Base-by-base conservation (phyloP, 164 flowering plant species). In the Magnolia kwangsiensis region DNA sequence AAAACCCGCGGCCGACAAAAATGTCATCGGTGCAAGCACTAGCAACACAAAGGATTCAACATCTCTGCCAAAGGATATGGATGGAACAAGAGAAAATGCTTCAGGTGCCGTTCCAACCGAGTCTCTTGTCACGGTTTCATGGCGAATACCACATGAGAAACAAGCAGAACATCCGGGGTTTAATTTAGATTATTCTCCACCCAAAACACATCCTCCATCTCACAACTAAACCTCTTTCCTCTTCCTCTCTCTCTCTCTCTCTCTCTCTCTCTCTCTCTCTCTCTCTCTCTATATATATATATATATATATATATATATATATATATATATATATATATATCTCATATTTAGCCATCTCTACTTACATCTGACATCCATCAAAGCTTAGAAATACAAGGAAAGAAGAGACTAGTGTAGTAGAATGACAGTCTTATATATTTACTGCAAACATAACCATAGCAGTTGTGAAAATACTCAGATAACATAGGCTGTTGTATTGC, bases 141-240 rank as follows among this genome's bases (percentile, higher is more conserved):
- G 78, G 79, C 77, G 70, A 51, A 71, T 79, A 59, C 82, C 82
- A 58, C 82, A 64, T 55, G 80, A 78, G 71, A 80, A 77, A 75
- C 75, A 78, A 23, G 65, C 69, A 20, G 81, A 78, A 24, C 73
- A 78, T 50, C 79, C 78, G 8, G 83, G 79, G 63, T 80, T 80
- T 77, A 84, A 85, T 78, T 72, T 83, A 67, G 95, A 90, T 66
- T 90, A 90, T 79, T 72, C 86, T 51, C 91, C 89, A 50, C 92
- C 95, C 21, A 87, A 85, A 81, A 88, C 88, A 23, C 91, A 90
- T 73, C 95, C 95, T 80, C 92, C 95, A 63, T 81, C 84, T 74
- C 90, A 90, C 82, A 89, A 90, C 85, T 90, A 81, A 87, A n/a
- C 24, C 18, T 18, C 63, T 10, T 45, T 6, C 58, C 51, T 24